Conservation (phyloP, 2,329 filamentous ascomycete genomes). For the Cercospora nicotianae region DNA sequence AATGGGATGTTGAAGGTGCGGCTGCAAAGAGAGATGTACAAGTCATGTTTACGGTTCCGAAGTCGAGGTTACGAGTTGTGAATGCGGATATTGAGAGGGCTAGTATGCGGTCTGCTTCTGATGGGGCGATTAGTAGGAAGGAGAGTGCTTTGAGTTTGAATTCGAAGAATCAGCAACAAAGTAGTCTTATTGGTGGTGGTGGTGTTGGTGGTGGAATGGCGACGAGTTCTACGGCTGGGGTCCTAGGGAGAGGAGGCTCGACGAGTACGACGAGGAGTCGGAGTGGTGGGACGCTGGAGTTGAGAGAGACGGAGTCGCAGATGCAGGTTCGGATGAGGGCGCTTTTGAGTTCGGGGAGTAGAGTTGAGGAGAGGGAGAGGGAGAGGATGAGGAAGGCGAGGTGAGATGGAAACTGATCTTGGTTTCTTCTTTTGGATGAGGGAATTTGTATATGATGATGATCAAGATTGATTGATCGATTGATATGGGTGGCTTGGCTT, state of each 20-base stretch:
- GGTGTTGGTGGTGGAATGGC: neutral
- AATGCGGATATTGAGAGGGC: slow-evolving; percentile 64
- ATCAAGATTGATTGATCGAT: neutral
- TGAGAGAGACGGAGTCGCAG: slow-evolving; percentile 8
- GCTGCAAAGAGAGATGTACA: slow-evolving; percentile 51
- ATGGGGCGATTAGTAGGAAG: slow-evolving; percentile 30
- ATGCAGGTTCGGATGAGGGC: slow-evolving; percentile 10
- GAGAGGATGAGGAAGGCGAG: neutral
- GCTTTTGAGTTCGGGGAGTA: slow-evolving; percentile 1
- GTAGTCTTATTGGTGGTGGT: too few species aligned
- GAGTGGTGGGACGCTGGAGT: slow-evolving; percentile 20
- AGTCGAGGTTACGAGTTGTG: slow-evolving; percentile 81
- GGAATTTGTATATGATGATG: neutral
- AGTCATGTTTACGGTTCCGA: slow-evolving; percentile 88
- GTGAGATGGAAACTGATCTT: neutral
- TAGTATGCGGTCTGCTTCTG: slow-evolving; percentile 40
- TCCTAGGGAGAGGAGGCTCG: slow-evolving; percentile 21
- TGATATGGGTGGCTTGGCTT: neutral
- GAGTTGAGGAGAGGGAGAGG: slow-evolving; percentile 1
- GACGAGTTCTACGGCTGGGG: neutral
- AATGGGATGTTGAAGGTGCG: slow-evolving; percentile 54
- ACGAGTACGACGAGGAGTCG: slow-evolving; percentile 17
- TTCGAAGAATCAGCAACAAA: neutral
- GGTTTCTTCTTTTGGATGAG: neutral
- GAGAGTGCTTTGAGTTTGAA: slow-evolving; percentile 19